Base-by-base conservation (phyloP, 768 basidiomycete genomes). In the Nevesoporus exiguus region DNA sequence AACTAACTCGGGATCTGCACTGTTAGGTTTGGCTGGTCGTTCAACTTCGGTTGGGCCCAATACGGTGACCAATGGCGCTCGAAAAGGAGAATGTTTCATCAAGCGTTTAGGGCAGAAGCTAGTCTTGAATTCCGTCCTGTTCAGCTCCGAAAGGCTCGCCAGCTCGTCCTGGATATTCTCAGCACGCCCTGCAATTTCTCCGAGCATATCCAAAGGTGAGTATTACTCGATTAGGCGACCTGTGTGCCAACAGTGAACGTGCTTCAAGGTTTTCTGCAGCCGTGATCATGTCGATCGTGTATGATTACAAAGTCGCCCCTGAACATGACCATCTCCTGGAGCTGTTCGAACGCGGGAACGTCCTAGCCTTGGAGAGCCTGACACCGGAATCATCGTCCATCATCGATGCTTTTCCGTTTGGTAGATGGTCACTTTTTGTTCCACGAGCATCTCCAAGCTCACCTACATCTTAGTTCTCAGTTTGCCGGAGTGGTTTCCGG, bases 221-320 rank as follows among this genome's bases (percentile, higher is more conserved):
- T 30, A 8, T 39, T 2, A 7, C n/a, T 30, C 7, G 5, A 1
- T 21, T 1, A 31, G 30, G 19, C 8, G 31, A 21, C 8, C 2
- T 8, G 24, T 2, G 21, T 30, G 34, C 43, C 11, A 36, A 58
- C 13, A 1, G 5, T 3, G n/a, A 39, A n/a, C 29, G 10, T 19
- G 19, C 6, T 5, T 37, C 4, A 29, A 75, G 74, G 51, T 61
- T 66, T 40, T 63, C 73, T 15, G 69, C 73, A 8, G 63, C 73
- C 2, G 67, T 75, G 2, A 66, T 76, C 37, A 63, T 79, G 52
- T 68, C 71, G 14, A 65, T 78, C 14, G 67, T 73, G 14, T 80
- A 79, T 39, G 78, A 76, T 19, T 66, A 71, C 14, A 25, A 17
- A 52, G 66, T 76, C 7, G 67, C 67, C 15, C 61, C 71, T 8